Evolutionary conservation across 208 protist species (phyloP).

Genomic region (Trypanosoma boissoni): DNA sequence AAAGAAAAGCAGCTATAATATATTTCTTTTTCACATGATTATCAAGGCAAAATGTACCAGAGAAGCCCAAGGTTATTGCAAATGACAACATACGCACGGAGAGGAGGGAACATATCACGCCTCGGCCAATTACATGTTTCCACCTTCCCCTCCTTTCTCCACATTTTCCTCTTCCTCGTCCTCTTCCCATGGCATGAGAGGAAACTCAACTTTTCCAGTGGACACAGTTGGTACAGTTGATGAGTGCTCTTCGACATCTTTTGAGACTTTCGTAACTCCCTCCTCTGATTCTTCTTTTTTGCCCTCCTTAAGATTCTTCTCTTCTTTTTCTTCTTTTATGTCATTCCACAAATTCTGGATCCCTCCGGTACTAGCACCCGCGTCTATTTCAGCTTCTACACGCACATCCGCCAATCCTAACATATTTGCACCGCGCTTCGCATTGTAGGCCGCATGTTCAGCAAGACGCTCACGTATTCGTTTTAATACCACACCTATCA

Average conservation of each 20-base stretch:
- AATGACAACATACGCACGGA: too few relatives aligned
- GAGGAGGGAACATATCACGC: too few relatives aligned
- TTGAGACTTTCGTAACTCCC: neutral
- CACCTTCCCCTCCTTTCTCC: too few relatives aligned
- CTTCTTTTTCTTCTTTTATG: neutral
- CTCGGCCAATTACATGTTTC: too few relatives aligned
- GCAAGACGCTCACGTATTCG: conserved; percentile 30
- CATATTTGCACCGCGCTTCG: neutral
- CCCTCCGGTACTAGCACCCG: neutral
- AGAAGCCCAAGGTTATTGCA: too few relatives aligned
- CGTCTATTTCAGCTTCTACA: neutral
- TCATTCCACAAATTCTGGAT: neutral
- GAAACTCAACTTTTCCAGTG: conserved; percentile 43
- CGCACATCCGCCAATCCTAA: neutral
- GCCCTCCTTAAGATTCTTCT: neutral
- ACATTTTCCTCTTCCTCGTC: conserved; percentile 52
- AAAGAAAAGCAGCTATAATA: too few relatives aligned
- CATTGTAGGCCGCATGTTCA: conserved; percentile 18
- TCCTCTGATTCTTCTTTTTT: neutral
- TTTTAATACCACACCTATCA: conserved; percentile 30
- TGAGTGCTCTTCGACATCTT: neutral
- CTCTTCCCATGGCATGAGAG: conserved; percentile 86
- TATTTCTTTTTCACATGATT: too few relatives aligned
- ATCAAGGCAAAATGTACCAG: too few relatives aligned
- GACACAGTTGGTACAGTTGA: neutral